A percentile compares a stretch with the other conserved stretches of the same genome.
phyloP scores from a whole-genome alignment of 176 grass and related monocot genomes.

The Eragrostis nindensis region DNA sequence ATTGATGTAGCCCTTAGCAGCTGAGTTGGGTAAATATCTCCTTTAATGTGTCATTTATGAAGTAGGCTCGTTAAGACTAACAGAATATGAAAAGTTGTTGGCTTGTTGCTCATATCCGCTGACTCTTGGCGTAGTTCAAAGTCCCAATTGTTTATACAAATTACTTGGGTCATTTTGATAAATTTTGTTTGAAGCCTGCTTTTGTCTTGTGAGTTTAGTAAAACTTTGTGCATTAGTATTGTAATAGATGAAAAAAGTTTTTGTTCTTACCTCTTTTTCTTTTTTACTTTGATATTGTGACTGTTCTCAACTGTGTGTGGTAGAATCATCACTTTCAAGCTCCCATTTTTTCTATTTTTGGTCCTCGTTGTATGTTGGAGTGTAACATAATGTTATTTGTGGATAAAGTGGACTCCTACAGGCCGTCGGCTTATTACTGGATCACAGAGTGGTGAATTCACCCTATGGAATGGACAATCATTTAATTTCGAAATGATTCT shows the following conservation, averaged over 20 bases:
- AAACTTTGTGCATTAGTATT: not conserved
- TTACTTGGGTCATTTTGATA: not conserved
- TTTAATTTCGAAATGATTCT: slow-evolving; percentile 99
- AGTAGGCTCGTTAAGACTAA: not conserved
- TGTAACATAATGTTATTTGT: slow-evolving; percentile 52
- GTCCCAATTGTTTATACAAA: not conserved
- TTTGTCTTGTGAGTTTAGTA: slow-evolving; percentile 18
- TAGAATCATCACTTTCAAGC: slow-evolving; percentile 1
- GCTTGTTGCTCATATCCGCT: not conserved
- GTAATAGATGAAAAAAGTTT: not conserved
- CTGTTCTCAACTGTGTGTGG: not conserved
- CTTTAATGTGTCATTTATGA: not conserved
- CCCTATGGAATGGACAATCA: slow-evolving; percentile 99
- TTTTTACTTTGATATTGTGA: not conserved
- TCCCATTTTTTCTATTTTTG: slow-evolving; percentile 12
- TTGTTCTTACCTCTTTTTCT: not conserved
- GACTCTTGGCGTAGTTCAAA: not conserved
- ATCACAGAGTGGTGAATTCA: slow-evolving; percentile 98
- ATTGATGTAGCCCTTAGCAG: not conserved
- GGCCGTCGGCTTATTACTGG: slow-evolving; percentile 98
- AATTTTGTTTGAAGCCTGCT: not conserved
- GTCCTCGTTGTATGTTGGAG: not conserved
- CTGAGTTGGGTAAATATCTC: not conserved
- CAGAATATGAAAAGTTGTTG: slow-evolving; percentile 1
- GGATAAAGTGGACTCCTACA: slow-evolving; percentile 92